These are phyloP conservation scores for Krasilnikovozyma curviuscula DNA, from an alignment of 768 basidiomycete species.

Conservation along the genomic window DNA sequence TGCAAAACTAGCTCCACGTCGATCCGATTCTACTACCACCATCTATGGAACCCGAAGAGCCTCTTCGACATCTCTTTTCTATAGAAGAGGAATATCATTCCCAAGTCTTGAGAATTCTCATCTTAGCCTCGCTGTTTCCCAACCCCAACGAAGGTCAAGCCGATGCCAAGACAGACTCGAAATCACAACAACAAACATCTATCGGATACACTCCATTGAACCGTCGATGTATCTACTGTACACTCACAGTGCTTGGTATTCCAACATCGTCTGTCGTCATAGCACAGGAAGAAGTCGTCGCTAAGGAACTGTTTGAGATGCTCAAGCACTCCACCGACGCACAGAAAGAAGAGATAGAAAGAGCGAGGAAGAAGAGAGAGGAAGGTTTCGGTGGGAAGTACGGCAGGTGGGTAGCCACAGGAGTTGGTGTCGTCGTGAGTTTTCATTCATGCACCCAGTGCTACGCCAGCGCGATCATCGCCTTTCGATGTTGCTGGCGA, in stretches of 20 bases:
- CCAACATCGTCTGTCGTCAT: constrained; percentile 5
- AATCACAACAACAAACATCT: neutral
- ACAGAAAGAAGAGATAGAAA: constrained; percentile 19
- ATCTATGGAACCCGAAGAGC: neutral
- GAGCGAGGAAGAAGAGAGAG: constrained; percentile 21
- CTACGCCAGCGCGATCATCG: neutral
- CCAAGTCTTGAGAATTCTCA: neutral
- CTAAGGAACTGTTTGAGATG: constrained; percentile 13
- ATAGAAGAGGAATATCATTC: too few species aligned
- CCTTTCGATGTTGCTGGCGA: neutral
- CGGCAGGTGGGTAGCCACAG: constrained; percentile 26
- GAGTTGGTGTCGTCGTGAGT: constrained; percentile 25
- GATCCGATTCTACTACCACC: constrained; percentile 3
- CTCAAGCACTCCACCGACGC: constrained; percentile 10
- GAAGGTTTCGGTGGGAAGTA: constrained; percentile 29
- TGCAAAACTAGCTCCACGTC: constrained; percentile 3
- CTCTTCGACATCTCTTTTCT: neutral
- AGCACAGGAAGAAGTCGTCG: constrained; percentile 12
- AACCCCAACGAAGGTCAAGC: neutral
- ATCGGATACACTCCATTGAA: constrained; percentile 12
- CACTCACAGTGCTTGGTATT: constrained; percentile 13
- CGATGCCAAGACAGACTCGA: neutral
- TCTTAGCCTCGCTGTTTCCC: constrained; percentile 7
- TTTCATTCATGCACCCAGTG: neutral
- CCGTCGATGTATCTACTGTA: constrained; percentile 10